Conservation (phyloP, 2,329 filamentous ascomycete genomes). For the Pseudogymnoascus destructans region DNA sequence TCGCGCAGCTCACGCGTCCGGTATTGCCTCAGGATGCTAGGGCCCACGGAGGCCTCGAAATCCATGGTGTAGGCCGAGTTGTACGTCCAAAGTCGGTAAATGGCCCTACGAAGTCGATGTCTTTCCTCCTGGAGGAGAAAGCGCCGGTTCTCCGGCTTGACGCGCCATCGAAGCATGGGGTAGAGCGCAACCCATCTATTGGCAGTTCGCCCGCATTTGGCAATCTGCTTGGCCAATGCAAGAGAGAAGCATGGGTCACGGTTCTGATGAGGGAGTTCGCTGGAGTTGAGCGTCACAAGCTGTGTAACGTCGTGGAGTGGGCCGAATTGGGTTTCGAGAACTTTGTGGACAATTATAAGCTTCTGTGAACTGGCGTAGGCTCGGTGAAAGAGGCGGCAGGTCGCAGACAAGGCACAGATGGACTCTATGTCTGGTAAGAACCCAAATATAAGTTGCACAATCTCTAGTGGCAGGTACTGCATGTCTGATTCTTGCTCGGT, state of each 20-base stretch:
- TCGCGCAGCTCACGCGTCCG: conserved; percentile 4
- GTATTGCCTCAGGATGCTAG: background rate
- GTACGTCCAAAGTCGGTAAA: conserved; percentile 26
- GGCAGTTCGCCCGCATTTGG: conserved; percentile 21
- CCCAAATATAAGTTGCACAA: conserved; percentile 9
- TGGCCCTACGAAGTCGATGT: conserved; percentile 19
- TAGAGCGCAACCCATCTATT: conserved; percentile 24
- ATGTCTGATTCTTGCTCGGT: background rate
- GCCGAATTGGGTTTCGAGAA: conserved; percentile 8
- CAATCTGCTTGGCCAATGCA: conserved; percentile 17
- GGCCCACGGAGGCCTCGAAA: background rate
- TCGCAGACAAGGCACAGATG: conserved; percentile 3
- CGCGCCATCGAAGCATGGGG: conserved; percentile 24
- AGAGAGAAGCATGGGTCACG: conserved; percentile 10
- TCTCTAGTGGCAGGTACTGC: conserved; percentile 10
- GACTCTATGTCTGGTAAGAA: background rate
- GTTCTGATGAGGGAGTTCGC: background rate
- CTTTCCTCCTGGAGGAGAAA: conserved; percentile 21
- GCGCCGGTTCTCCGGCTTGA: conserved; percentile 22
- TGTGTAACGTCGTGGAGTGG: conserved; percentile 10
- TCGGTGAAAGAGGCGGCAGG: background rate
- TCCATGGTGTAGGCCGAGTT: conserved; percentile 23
- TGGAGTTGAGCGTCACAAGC: conserved; percentile 10
- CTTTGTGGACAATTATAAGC: conserved; percentile 7
- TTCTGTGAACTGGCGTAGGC: conserved; percentile 7